A percentile compares a stretch with the other conserved stretches of the same genome.
These are phyloP conservation scores for Baeospora myosura DNA, from an alignment of 1,284 basidiomycete species.

Conservation along the genomic window DNA sequence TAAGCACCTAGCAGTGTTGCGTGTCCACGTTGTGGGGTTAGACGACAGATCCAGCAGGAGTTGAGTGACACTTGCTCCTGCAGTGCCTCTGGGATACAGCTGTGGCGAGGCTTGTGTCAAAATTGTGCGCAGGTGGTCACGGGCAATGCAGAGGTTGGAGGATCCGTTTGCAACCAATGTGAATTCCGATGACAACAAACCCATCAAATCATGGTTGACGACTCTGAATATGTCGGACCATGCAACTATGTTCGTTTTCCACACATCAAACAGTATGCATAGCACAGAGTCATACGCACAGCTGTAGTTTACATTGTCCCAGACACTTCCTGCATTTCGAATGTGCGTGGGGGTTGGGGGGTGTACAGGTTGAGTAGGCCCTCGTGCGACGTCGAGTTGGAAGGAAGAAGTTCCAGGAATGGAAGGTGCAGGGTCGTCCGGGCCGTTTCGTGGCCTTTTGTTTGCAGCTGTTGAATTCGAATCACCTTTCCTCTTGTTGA, in stretches of 20 bases:
- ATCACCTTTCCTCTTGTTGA: too few relatives aligned
- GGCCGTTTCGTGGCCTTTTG: too few relatives aligned
- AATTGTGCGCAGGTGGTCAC: not conserved
- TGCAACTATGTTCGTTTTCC: not conserved
- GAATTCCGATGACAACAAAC: not conserved
- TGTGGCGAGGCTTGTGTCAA: too few relatives aligned
- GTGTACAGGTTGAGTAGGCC: not conserved
- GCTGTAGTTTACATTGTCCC: constrained; percentile 6
- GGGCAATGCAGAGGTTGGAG: not conserved
- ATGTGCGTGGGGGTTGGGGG: too few relatives aligned
- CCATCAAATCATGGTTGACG: not conserved
- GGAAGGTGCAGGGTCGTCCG: not conserved
- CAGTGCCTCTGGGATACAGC: not conserved
- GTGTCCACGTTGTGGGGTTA: too few relatives aligned
- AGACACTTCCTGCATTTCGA: not conserved
- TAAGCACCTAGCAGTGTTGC: too few relatives aligned
- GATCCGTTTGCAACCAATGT: not conserved
- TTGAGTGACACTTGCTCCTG: too few relatives aligned
- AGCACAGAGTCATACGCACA: constrained; percentile 10
- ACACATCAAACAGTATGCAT: constrained; percentile 1
- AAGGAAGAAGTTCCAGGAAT: not conserved
- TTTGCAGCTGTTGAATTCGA: too few relatives aligned
- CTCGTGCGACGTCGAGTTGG: not conserved
- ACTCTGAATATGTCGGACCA: not conserved
- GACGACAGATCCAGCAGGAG: too few relatives aligned